A percentile compares a stretch with the other conserved stretches of the same genome.
Conservation (phyloP, 2,329 filamentous ascomycete genomes). For the Diaporthe longicolla region DNA sequence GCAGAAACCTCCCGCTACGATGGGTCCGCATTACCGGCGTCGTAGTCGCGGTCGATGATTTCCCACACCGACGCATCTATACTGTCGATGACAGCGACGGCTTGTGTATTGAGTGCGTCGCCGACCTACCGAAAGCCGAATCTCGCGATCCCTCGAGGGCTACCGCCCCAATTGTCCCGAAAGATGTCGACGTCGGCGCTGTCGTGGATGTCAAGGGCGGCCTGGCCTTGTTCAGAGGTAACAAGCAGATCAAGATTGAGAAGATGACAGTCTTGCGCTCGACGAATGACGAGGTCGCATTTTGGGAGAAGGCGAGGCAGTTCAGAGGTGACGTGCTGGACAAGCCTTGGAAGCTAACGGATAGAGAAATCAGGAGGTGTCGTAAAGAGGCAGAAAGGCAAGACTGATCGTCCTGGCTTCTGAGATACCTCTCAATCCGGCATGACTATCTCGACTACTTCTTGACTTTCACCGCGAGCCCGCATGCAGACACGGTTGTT, state of each 20-base stretch:
- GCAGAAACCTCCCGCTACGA: constrained; percentile 81
- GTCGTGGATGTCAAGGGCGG: constrained; percentile 71
- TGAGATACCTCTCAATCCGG: not conserved
- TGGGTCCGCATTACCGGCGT: constrained; percentile 81
- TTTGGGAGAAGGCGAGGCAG: constrained; percentile 69
- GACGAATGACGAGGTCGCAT: constrained; percentile 69
- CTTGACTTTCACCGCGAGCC: not conserved
- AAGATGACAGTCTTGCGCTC: constrained; percentile 63
- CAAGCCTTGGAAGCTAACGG: constrained; percentile 68
- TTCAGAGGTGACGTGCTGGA: constrained; percentile 67
- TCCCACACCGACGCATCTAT: constrained; percentile 61
- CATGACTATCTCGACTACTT: not conserved
- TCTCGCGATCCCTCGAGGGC: constrained; percentile 19
- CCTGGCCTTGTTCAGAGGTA: constrained; percentile 61
- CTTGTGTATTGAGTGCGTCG: constrained; percentile 65
- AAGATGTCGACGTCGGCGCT: constrained; percentile 63
- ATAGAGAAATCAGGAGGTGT: constrained; percentile 64
- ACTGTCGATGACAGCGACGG: constrained; percentile 78
- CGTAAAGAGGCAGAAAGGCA: constrained; percentile 60
- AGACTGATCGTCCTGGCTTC: constrained; percentile 26
- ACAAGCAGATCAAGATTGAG: constrained; percentile 67
- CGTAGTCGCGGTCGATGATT: constrained; percentile 74
- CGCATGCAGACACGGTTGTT: not conserved
- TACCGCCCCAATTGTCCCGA: constrained; percentile 41
- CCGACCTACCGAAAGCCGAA: constrained; percentile 46